Evolutionary conservation across 352 stramenopile species (phyloP), one percentile per base, ranked within the genome.

Genomic region (Pythium vanterpoolii): DNA sequence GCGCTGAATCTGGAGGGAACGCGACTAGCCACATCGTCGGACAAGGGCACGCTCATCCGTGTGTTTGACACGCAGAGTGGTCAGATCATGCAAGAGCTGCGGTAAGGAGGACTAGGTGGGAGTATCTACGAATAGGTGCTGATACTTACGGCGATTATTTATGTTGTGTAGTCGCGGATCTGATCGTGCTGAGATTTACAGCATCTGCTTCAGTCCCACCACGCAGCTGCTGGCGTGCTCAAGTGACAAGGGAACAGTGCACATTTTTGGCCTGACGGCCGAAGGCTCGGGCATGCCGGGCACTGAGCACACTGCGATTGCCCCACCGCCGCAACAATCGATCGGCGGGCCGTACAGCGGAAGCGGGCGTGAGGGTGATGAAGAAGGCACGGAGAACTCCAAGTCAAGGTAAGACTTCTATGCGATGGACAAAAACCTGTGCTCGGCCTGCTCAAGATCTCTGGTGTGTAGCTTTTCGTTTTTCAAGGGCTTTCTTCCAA

Each of bases 21-120:
- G 39, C 81, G 93, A 23, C 69, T 99, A 14, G 97, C 96, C 5
- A 99, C 97, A 6, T 94, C 96, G 5, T 98, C 88, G 5, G 94
- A 98, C 71, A 98, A 98, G 64, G 97, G 97, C 30, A 99, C 97
- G 11, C 77, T 99, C 5, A 97, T 99, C 62, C 87, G 97, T 43
- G 87, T 99, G 18, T 99, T 98, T 64, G 93, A 99, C 71, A 98
- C 97, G 1, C 82, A 96, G 64, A 97, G 79, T 33, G 95, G 96
- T 36, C 83, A 93, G 58, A 88, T 97, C 55, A 83, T 92, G 64
- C 89, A 97, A 49, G 84, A 96, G 50, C 62, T 95, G 52, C 71
- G 79, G 85, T 84, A 47, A 68, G 63, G 31, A 33, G 1, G 31
- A 6, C 4, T 11, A 76, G 68, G n/a, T 43, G 7, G 31, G 13